Evolutionary conservation across 2,329 filamentous ascomycete species (phyloP).

Genomic region (Cordyceps javanica): DNA sequence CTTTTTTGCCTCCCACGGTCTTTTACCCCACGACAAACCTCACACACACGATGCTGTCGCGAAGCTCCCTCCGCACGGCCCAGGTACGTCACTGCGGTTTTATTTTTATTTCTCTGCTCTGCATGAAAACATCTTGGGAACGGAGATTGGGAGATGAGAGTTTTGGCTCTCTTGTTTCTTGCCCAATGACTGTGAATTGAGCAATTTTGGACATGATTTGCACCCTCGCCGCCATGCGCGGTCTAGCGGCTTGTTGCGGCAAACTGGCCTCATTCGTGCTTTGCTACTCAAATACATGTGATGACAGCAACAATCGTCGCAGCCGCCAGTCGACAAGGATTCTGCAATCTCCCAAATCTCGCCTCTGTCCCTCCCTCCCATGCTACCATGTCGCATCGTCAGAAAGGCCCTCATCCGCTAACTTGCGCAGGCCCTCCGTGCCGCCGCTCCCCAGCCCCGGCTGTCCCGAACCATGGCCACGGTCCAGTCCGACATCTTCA

Average conservation of each 20-base stretch:
- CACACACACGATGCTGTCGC: constrained; percentile 48
- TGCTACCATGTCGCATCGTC: not conserved
- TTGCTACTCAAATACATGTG: not conserved
- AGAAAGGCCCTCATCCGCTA: not conserved
- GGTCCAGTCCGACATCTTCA: constrained; percentile 92
- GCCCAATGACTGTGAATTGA: not conserved
- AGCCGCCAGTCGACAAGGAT: not conserved
- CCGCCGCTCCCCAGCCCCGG: constrained; percentile 40
- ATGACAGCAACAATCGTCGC: not conserved
- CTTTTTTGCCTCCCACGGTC: not conserved
- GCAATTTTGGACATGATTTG: not conserved
- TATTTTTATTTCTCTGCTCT: not conserved
- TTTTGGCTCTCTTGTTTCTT: not conserved
- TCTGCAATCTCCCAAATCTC: not conserved
- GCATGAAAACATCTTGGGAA: not conserved
- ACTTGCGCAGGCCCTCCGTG: constrained; percentile 42
- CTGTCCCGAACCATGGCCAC: constrained; percentile 63
- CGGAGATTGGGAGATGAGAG: not conserved
- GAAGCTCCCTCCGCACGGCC: constrained; percentile 49
- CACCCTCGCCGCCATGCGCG: not conserved
- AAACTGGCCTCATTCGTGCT: not conserved
- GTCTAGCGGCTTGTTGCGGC: not conserved
- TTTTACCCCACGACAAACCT: constrained; percentile 12
- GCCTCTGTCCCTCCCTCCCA: too few species aligned
- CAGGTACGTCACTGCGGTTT: constrained; percentile 40